These are phyloP conservation scores for Sporothrix luriei DNA, from an alignment of 2,329 filamentous ascomycete genomes.

Conservation along the genomic window DNA sequence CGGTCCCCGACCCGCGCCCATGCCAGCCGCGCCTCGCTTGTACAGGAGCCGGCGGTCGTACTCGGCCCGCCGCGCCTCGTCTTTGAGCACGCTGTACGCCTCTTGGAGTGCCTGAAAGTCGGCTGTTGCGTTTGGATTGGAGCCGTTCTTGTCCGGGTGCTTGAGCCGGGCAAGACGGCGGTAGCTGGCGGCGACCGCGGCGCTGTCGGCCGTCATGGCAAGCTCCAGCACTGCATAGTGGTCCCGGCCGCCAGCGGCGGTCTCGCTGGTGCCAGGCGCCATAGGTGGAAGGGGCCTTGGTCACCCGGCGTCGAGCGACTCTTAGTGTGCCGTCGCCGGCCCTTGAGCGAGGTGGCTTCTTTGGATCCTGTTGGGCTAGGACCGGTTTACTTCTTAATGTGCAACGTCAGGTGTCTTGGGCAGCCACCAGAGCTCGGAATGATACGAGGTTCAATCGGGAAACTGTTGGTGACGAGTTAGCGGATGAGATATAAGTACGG, in stretches of 20 bases:
- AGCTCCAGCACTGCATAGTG: constrained; percentile 39
- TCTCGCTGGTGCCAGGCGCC: neutral
- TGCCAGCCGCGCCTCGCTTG: neutral
- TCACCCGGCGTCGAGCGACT: too few species aligned
- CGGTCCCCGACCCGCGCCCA: too few species aligned
- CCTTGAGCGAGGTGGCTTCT: too few species aligned
- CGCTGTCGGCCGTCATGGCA: constrained; percentile 27
- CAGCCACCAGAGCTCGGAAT: neutral
- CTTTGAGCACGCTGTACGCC: constrained; percentile 37
- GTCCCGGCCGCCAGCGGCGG: constrained; percentile 26
- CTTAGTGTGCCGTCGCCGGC: too few species aligned
- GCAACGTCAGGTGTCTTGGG: neutral
- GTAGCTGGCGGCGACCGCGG: constrained; percentile 36
- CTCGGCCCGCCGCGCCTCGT: constrained; percentile 28
- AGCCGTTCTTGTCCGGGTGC: constrained; percentile 39
- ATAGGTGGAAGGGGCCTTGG: neutral
- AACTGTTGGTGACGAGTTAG: neutral
- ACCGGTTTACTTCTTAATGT: too few species aligned
- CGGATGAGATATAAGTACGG: neutral
- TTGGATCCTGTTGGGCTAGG: too few species aligned
- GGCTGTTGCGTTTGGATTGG: constrained; percentile 37
- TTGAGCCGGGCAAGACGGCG: constrained; percentile 36
- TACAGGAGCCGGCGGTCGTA: constrained; percentile 31
- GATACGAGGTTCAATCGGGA: neutral
- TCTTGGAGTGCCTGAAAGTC: constrained; percentile 38